Evolutionary conservation across 73 alveolate genomes (phyloP), one percentile per base, ranked within the genome.

Genomic region (Paramecium primaurelia): DNA sequence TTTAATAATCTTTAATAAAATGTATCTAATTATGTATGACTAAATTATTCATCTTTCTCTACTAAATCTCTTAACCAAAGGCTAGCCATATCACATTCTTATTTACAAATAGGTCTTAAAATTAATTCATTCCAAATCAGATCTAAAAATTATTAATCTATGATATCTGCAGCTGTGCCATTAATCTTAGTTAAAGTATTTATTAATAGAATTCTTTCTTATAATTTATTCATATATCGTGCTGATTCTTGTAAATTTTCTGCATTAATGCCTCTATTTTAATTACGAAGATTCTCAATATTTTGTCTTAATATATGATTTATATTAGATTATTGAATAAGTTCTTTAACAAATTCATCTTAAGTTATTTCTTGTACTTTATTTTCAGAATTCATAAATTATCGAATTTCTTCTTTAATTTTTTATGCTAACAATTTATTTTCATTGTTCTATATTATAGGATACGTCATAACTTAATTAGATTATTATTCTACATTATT

Each of bases 21-120:
- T 64, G 47, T 16, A 32, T 34, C 84, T 34, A 64, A 34, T 64
- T 64, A 12, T 12, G 34, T 49, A 25, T 80, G 16, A 44, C 58
- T 42, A 14, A 80, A 80, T 42, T 80, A 20, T 20, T 80, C 71
- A 26, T 42, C 87, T 11, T 80, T 80, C 32, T 80, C 91, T 12
- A 80, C 45, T 45, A 80, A 45, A 20, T 80, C 91, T 49, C 58
- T 80, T 28, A 80, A 22, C 91, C 91, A 80, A 80, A 25, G 45
- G 16, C 91, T 80, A 4, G 91, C 71, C 58, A 80, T 12, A 20
- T 80, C 91, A 47, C 64, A 18, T 26, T 80, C 91, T 9, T 25
- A 44, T 80, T 80, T 80, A 36, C 71, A 45, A 22, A 80, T 11
- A 32, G 91, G 91, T 45, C 47, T 42, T 51, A 44, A 26, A 11